Evolutionary conservation across 306 rosid genomes (phyloP).

Genomic region (Citrullus colocynthis): DNA sequence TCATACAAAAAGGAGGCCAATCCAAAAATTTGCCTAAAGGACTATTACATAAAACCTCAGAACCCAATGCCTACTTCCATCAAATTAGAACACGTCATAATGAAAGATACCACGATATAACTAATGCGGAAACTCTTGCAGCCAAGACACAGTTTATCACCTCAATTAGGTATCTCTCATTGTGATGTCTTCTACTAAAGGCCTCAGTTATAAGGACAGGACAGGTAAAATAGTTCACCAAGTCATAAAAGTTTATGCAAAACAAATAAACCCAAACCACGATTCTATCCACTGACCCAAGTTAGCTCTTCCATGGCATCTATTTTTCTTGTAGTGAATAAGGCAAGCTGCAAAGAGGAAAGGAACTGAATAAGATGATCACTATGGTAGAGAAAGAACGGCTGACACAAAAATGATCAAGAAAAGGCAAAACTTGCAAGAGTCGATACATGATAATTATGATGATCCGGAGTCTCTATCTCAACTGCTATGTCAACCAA

Average conservation of each 20-base stretch:
- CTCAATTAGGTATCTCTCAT: neutral
- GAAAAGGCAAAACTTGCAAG: slow-evolving; percentile 7
- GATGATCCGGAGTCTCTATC: slow-evolving; percentile 62
- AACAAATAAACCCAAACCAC: slow-evolving; percentile 16
- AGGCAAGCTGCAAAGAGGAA: slow-evolving; percentile 58
- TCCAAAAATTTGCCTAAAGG: neutral
- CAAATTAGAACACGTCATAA: neutral
- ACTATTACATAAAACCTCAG: neutral
- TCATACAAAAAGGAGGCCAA: neutral
- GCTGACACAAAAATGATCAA: slow-evolving; percentile 1
- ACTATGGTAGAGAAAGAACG: slow-evolving; percentile 8
- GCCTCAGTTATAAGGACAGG: neutral
- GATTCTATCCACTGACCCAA: slow-evolving; percentile 52
- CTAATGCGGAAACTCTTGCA: neutral
- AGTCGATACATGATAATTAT: slow-evolving; percentile 56
- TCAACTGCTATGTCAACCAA: slow-evolving; percentile 77
- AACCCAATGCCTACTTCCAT: neutral
- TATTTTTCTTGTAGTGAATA: slow-evolving; percentile 68
- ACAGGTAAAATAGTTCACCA: neutral
- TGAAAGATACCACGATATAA: neutral
- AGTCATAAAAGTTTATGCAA: neutral
- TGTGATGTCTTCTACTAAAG: neutral
- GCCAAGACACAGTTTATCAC: neutral
- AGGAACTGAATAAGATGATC: slow-evolving; percentile 8
- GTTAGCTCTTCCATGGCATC: slow-evolving; percentile 82